phyloP scores from a whole-genome alignment of 306 rosid species.

The Pyrus communis region DNA sequence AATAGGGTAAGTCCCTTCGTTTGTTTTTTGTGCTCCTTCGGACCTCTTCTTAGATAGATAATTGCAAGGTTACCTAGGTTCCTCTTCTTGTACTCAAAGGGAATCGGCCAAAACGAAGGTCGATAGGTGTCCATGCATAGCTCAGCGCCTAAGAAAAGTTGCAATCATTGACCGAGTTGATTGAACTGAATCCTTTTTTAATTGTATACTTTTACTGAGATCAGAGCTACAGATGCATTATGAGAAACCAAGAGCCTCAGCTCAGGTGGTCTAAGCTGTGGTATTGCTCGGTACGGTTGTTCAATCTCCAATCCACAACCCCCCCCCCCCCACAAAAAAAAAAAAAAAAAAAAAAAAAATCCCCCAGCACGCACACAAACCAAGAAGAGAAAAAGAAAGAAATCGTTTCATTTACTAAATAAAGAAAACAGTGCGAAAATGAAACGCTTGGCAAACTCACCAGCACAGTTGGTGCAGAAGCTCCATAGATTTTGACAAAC shows the following conservation, averaged over 20 bases:
- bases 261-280: too few relatives aligned
- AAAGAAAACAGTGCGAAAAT: background rate
- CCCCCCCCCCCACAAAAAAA: background rate
- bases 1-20: too few relatives aligned
- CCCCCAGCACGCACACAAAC: background rate
- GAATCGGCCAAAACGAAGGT: background rate
- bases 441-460: constrained; percentile 37
- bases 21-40: too few relatives aligned
- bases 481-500: constrained; percentile 71
- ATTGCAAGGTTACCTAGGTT: background rate
- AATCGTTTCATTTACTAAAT: too few relatives aligned
- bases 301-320: background rate
- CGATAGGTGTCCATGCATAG: background rate
- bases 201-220: background rate
- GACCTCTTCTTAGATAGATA: too few relatives aligned
- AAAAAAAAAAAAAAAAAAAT: too few relatives aligned
- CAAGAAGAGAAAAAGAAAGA: background rate
- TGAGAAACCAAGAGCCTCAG: background rate
- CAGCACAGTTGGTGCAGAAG: constrained; percentile 72
- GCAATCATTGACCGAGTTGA: background rate
- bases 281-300: too few relatives aligned
- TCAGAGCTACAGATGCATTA: background rate
- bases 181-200: background rate
- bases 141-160: background rate
- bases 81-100: background rate